Percentiles rank a stretch among this genome's conserved stretches.
These are phyloP conservation scores for Trametes maxima DNA, from an alignment of 768 basidiomycete species.

Conservation along the genomic window DNA sequence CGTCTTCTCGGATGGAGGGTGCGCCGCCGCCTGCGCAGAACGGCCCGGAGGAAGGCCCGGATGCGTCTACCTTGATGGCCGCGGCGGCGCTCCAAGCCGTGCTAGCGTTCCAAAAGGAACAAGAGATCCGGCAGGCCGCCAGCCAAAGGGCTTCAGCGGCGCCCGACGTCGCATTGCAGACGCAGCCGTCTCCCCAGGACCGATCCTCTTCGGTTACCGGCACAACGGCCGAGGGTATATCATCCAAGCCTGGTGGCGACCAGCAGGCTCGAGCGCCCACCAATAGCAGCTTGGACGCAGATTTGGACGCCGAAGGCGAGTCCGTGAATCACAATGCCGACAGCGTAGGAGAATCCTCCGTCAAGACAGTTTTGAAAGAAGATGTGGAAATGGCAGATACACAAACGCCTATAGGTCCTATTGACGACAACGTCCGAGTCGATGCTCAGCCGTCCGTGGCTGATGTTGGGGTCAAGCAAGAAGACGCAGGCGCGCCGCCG, in stretches of 20 bases:
- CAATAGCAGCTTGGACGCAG: neutral
- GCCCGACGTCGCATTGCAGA: neutral
- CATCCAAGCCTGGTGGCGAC: neutral
- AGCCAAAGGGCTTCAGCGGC: neutral
- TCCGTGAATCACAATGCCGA: no score
- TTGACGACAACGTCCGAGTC: neutral
- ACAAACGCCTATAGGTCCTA: neutral
- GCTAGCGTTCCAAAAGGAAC: conserved; percentile 36
- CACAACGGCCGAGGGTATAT: neutral
- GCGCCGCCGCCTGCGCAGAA: neutral
- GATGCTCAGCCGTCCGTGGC: conserved; percentile 7
- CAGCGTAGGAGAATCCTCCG: no score
- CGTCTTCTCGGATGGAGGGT: neutral
- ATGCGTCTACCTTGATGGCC: conserved; percentile 21
- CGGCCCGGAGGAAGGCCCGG: conserved; percentile 6
- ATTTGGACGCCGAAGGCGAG: neutral
- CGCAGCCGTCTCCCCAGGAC: neutral
- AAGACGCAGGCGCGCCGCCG: conserved; percentile 33
- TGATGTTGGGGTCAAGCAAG: conserved; percentile 6
- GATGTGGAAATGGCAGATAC: neutral
- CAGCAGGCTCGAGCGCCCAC: neutral
- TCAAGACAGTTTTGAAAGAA: no score
- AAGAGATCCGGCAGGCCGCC: conserved; percentile 28
- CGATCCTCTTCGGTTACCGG: neutral
- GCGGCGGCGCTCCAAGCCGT: conserved; percentile 37